phyloP scores from a whole-genome alignment of 306 rosid species.

The Prosopis cineraria region DNA sequence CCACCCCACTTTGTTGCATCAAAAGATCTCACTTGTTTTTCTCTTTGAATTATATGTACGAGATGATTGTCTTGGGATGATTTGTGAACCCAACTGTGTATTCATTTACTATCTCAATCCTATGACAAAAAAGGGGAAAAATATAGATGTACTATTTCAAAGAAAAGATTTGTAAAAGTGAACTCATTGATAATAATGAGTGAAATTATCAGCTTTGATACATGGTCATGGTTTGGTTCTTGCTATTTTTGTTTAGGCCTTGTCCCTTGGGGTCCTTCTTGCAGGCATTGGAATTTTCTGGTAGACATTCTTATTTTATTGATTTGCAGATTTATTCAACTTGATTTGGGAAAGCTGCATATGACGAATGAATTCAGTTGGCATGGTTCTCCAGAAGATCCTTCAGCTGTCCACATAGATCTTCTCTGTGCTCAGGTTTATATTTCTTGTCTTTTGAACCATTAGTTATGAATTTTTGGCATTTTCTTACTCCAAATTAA shows the following conservation, averaged over 20 bases:
- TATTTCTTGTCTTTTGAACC: constrained; percentile 18
- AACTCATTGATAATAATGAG: neutral
- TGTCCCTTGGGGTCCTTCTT: neutral
- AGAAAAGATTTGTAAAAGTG: neutral
- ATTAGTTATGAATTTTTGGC: constrained; percentile 13
- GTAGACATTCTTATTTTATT: constrained; percentile 4
- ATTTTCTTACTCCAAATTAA: constrained; percentile 34
- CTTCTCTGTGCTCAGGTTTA: constrained; percentile 88
- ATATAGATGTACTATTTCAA: neutral
- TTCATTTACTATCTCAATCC: neutral
- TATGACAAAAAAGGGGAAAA: neutral
- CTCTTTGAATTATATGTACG: neutral
- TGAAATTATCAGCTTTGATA: neutral
- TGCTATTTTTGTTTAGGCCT: neutral
- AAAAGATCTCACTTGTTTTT: neutral
- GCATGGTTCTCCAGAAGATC: constrained; percentile 87
- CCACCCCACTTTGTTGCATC: neutral
- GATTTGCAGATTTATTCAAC: constrained; percentile 88
- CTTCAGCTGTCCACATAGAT: constrained; percentile 93
- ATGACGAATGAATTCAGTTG: constrained; percentile 84
- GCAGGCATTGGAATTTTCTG: neutral
- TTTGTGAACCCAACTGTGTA: neutral
- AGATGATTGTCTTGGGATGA: neutral
- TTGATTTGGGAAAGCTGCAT: constrained; percentile 83
- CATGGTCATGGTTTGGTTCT: neutral